phyloP scores from a whole-genome alignment of 257 asterid genomes.

The Ophiorrhiza pumila region DNA sequence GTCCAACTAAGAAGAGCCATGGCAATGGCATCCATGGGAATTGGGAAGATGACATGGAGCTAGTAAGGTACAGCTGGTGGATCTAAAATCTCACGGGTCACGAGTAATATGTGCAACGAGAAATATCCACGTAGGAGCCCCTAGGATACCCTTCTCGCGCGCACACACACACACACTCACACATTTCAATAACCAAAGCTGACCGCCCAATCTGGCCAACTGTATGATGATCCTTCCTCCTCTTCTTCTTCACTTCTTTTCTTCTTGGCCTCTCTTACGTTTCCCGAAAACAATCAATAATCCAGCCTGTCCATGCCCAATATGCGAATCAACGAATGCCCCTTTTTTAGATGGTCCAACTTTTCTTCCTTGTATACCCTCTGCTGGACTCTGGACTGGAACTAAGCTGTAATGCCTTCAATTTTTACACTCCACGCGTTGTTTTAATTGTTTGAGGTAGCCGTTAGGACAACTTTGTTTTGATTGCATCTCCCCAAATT shows the following conservation, averaged over 20 bases:
- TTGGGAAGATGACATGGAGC: no score
- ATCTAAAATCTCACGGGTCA: constrained; percentile 16
- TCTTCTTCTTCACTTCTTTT: no score
- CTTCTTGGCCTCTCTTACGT: constrained; percentile 16
- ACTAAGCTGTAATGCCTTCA: constrained; percentile 29
- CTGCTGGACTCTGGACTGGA: no score
- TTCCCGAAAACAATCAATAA: constrained; percentile 21
- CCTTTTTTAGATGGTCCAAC: no score
- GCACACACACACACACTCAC: constrained; percentile 21
- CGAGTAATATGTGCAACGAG: constrained; percentile 22
- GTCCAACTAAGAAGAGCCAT: no score
- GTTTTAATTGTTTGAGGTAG: not conserved
- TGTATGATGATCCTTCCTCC: constrained; percentile 20
- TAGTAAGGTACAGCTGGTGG: constrained; percentile 28
- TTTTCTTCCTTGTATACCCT: no score
- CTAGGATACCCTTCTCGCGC: constrained; percentile 18
- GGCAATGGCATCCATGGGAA: no score
- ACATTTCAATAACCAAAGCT: not conserved
- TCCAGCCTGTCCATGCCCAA: constrained; percentile 33
- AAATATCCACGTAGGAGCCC: constrained; percentile 1
- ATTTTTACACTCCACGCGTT: no score
- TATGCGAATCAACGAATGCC: no score
- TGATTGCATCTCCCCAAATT: not conserved
- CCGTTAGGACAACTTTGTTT: constrained; percentile 14
- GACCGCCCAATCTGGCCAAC: constrained; percentile 24